Evolutionary conservation across 2,329 filamentous ascomycete species (phyloP), one percentile per base, ranked within the genome.

Genomic region (Ophiostoma australiae): DNA sequence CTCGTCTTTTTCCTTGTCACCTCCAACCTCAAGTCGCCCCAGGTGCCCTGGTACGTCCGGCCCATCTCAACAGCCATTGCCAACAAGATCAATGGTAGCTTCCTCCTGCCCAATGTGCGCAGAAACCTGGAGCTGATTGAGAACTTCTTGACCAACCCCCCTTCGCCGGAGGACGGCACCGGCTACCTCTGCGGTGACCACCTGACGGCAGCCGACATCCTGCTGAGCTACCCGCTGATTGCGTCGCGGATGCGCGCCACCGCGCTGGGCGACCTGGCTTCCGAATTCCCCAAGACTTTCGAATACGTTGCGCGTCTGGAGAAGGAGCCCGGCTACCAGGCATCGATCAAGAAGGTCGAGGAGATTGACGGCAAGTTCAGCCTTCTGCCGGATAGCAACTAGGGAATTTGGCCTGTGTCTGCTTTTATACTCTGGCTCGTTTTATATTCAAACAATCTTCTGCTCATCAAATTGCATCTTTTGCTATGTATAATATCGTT

Each of bases 1-100:
- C 78, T 95, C 73, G 80, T 94, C 0, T 80, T 92, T 73, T 81
- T 84, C 17, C 77, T 95, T 20, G 80, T 97, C 35, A 81, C 91
- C 15, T 77, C 76, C 4, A 78, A 84, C 35, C 79, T 87, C 73
- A 84, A 82, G 72, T 80, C 82, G 1, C 76, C 79, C 0, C 76
- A 77, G 33, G 78, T 87, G 1, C 85, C 85, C 20, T 87, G 86
- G 78, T 80, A 85, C 75, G 78, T 87, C 73, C 83, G 85, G 1
- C 85, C 85, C 72, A 79, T 87, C 71, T 84, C 85, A 2, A 75
- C 78, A 23, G 74, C 81, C 70, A 80, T 86, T 11, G 83, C 82
- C 61, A 81, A 81, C 74, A 78, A 80, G 71, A 70, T 82, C 74
- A 80, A 83, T 68, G 75, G 77, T 68, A 76, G 76, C 69, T 81